phyloP scores from a whole-genome alignment of 139 green algal genomes.

The Ettlia oleoabundans region DNA sequence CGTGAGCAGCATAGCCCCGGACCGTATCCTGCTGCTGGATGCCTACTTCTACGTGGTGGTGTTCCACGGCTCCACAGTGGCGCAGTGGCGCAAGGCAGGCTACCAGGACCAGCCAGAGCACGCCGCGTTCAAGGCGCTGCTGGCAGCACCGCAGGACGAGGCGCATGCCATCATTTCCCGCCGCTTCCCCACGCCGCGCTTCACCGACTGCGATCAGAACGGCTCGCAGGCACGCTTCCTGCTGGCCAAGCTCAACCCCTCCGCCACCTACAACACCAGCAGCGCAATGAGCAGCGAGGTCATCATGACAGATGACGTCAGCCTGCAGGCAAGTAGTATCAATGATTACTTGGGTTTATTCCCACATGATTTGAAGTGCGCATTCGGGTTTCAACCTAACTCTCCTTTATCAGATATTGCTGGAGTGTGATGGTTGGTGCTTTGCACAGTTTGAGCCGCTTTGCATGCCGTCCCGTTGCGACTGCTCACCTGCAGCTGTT shows the following conservation, averaged over 20 bases:
- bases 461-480: too few species aligned
- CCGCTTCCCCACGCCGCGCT: slow-evolving; percentile 90
- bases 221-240: slow-evolving; percentile 96
- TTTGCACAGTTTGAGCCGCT: too few species aligned
- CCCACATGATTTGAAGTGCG: too few species aligned
- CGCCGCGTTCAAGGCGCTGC: slow-evolving; percentile 86
- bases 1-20: slow-evolving; percentile 90
- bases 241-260: slow-evolving; percentile 95
- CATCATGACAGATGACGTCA: slow-evolving; percentile 99
- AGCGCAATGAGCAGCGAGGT: slow-evolving; percentile 75
- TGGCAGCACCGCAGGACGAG: slow-evolving; percentile 69
- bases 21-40: slow-evolving; percentile 97
- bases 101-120: slow-evolving; percentile 93
- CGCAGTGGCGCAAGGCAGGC: slow-evolving; percentile 91
- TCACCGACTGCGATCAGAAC: slow-evolving; percentile 98
- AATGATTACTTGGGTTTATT: too few species aligned
- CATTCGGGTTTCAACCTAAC: too few species aligned
- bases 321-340: too few species aligned
- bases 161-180: slow-evolving; percentile 70
- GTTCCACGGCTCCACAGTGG: slow-evolving; percentile 93
- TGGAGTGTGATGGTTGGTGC: too few species aligned
- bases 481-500: too few species aligned
- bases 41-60: slow-evolving; percentile 97
- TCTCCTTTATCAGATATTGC: too few species aligned
- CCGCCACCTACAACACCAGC: slow-evolving; percentile 85